Evolutionary conservation across 164 flowering plant genomes (phyloP).

Genomic region (Magnolia sinica): DNA sequence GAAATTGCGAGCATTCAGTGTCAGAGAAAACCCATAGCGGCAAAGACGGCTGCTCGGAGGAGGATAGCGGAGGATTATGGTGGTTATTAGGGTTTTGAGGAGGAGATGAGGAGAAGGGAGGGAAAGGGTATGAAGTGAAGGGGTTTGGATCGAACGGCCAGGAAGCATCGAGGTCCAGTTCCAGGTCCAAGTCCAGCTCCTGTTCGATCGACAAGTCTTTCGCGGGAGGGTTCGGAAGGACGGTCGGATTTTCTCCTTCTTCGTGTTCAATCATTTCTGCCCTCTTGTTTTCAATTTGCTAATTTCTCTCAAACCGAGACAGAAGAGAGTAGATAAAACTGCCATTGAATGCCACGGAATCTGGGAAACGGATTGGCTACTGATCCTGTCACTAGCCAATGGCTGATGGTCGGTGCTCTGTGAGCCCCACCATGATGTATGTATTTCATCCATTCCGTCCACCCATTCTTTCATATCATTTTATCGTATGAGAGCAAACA

Average conservation of each 20-base stretch:
- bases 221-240: background rate
- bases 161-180: slow-evolving; percentile 31
- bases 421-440: too few species aligned
- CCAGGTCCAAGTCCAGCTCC: slow-evolving; percentile 24
- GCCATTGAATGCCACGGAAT: background rate
- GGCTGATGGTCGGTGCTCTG: too few species aligned
- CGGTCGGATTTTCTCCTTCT: background rate
- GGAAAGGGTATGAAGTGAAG: slow-evolving; percentile 32
- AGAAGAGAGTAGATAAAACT: background rate
- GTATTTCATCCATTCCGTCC: too few species aligned
- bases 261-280: background rate
- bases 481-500: too few species aligned
- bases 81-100: slow-evolving; percentile 1
- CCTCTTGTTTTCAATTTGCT: too few species aligned
- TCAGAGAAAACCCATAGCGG: slow-evolving; percentile 80
- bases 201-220: background rate
- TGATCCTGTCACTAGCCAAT: too few species aligned
- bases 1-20: slow-evolving; percentile 20
- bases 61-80: slow-evolving; percentile 12
- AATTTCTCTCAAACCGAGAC: background rate
- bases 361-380: background rate
- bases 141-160: slow-evolving; percentile 67
- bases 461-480: too few species aligned
- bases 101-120: slow-evolving; percentile 27
- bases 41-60: slow-evolving; percentile 59